These are phyloP conservation scores for Flaveria linearis DNA, from an alignment of 129 eudicot species.

Conservation along the genomic window DNA sequence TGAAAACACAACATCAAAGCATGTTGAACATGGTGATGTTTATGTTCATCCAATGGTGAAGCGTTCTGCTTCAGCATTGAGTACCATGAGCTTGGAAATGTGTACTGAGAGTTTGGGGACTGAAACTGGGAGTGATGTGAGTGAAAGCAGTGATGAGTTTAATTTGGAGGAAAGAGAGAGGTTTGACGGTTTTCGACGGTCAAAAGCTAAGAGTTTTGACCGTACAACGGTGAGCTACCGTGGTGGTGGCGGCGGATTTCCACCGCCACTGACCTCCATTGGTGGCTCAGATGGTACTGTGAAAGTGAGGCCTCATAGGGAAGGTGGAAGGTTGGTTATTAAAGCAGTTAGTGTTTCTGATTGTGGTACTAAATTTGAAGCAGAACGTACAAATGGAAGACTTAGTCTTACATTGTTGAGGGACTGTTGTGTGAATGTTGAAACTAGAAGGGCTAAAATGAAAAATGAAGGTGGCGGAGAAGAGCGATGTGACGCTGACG, in stretches of 20 bases:
- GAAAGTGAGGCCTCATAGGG: conserved; percentile 61
- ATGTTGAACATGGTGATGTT: conserved; percentile 34
- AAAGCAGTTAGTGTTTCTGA: conserved; percentile 54
- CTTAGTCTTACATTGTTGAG: conserved; percentile 53
- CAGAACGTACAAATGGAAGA: conserved; percentile 69
- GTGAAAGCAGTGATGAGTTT: conserved; percentile 49
- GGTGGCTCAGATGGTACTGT: conserved; percentile 57
- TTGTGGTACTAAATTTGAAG: conserved; percentile 44
- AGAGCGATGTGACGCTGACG: conserved; percentile 28
- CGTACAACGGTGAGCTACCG: conserved; percentile 36
- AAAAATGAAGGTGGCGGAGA: conserved; percentile 24
- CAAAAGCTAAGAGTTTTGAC: conserved; percentile 26
- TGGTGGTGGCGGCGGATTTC: conserved; percentile 37
- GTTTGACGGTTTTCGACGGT: conserved; percentile 9
- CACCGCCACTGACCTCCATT: conserved; percentile 78
- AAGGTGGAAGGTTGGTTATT: conserved; percentile 70
- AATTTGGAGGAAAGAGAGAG: conserved; percentile 37
- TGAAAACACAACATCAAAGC: conserved; percentile 29
- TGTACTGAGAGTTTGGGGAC: conserved; percentile 90
- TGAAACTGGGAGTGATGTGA: conserved; percentile 66
- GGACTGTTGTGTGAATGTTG: conserved; percentile 23
- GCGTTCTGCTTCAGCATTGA: conserved; percentile 54
- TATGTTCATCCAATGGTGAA: conserved; percentile 74
- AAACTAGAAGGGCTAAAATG: conserved; percentile 25
- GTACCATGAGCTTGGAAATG: conserved; percentile 85